Evolutionary conservation across 345 rosid genomes (phyloP).

Genomic region (Populus simonii): DNA sequence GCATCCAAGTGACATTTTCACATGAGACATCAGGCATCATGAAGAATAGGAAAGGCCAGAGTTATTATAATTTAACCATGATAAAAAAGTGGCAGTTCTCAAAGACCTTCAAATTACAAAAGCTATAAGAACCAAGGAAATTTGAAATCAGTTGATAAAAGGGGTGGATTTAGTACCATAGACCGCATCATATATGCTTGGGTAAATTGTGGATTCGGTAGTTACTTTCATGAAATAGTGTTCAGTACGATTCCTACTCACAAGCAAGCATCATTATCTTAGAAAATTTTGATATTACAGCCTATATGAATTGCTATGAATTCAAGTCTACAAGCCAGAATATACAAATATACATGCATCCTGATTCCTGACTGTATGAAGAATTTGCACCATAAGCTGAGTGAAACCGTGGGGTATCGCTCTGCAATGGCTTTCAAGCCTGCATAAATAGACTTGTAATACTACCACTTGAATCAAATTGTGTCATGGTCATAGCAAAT

Average conservation of each 20-base stretch:
- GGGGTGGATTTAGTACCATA: background rate
- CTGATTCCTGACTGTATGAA: background rate
- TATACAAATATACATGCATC: background rate
- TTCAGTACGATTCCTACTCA: background rate
- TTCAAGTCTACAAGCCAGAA: background rate
- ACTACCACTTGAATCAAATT: background rate
- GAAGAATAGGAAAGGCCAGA: background rate
- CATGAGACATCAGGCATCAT: background rate
- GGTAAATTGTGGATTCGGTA: background rate
- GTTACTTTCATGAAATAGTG: background rate
- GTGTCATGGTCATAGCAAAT: background rate
- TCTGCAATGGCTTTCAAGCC: background rate
- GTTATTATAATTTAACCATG: slow-evolving; percentile 2
- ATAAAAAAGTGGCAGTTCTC: background rate
- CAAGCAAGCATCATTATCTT: background rate
- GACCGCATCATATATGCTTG: background rate
- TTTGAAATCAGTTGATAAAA: background rate
- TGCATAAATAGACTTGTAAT: background rate
- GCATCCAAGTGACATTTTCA: background rate
- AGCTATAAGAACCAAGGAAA: background rate
- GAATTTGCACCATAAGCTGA: background rate
- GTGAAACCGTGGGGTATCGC: background rate
- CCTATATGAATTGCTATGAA: too few species aligned
- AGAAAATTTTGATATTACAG: too few species aligned
- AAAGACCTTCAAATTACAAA: background rate